A percentile compares a stretch with the other conserved stretches of the same genome.
phyloP scores from a whole-genome alignment of 495 filamentous ascomycete species.

The Xeromyces bisporus region DNA sequence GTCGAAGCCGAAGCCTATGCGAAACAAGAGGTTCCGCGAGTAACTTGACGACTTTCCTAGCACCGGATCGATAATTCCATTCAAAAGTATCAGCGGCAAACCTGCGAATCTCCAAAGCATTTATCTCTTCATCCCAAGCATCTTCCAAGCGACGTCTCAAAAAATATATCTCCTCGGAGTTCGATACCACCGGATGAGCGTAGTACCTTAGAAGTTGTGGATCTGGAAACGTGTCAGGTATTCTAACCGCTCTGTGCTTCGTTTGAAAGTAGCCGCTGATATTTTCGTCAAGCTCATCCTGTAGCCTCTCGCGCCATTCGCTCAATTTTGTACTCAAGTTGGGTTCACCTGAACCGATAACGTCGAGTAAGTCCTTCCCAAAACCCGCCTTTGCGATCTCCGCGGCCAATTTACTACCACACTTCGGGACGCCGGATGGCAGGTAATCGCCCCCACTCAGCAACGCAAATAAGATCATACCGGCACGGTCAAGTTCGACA shows the following conservation, averaged over 20 bases:
- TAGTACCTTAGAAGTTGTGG: constrained; percentile 68
- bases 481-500: constrained; percentile 53
- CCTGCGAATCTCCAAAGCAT: constrained; percentile 47
- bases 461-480: constrained; percentile 87
- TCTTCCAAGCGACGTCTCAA: constrained; percentile 32
- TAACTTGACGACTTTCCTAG: constrained; percentile 67
- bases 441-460: constrained; percentile 95
- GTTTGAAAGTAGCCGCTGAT: constrained; percentile 65
- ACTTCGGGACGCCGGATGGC: constrained; percentile 73
- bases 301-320: constrained; percentile 59
- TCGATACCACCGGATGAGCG: constrained; percentile 65
- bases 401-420: constrained; percentile 71
- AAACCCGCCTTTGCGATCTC: constrained; percentile 84
- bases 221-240: constrained; percentile 73
- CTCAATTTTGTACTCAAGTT: constrained; percentile 31
- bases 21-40: constrained; percentile 65
- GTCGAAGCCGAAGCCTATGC: constrained; percentile 36
- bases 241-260: constrained; percentile 52
- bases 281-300: constrained; percentile 65
- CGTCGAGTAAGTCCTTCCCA: constrained; percentile 54
- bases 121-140: constrained; percentile 46
- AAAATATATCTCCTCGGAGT: constrained; percentile 35
- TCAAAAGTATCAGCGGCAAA: constrained; percentile 71
- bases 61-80: constrained; percentile 63
- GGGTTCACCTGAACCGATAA: constrained; percentile 31